Base-by-base conservation (phyloP, 2,329 filamentous ascomycete genomes). In the Ophiostoma populinum region DNA sequence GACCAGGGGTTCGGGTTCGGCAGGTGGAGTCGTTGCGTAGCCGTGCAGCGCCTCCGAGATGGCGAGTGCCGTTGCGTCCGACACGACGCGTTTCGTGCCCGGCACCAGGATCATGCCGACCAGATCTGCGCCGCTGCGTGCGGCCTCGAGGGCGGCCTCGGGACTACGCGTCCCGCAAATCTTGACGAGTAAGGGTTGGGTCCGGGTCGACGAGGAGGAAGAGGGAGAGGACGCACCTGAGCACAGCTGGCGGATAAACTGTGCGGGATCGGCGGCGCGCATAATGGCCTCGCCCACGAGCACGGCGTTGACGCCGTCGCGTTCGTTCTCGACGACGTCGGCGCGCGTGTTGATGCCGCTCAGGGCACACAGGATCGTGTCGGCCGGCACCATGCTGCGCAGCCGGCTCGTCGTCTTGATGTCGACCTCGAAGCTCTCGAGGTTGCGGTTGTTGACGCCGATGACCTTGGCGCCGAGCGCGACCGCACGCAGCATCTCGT, bases 381-480 rank as follows among this genome's bases (percentile, higher is more conserved):
- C 78, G 42, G 80, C 70, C 2, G 85, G 79, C 3, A 94, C 86
- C 59, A 87, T 77, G 48, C 75, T 77, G 56, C 92, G 81, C 32
- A 98, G 61, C 17, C 87, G 76, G 49, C 80, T 85, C 2, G 87
- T 93, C 1, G 87, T 98, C 41, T 80, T 75, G 43, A 98, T 70
- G 53, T 98, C 92, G 15, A 98, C 90, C 51, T 95, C 86, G 48
- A 98, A 98, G 49, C 78, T 95, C 46, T 87, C 87, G 10, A 98
- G 65, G 50, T 98, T 92, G 37, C 90, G 76, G 60, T 98, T 98
- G 59, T 98, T 98, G 46, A 98, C 90, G 18, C 90, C 90, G 48
- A 98, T 92, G 24, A 83, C 87, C 55, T 86, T 79, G 16, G 90
- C 71, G 9, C 87, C 90, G 16, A 98, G 66, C 38, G 80, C 70